A percentile compares a stretch with the other conserved stretches of the same genome.
phyloP scores from a whole-genome alignment of 768 basidiomycete genomes.

The Leucocoprinus leucothites region DNA sequence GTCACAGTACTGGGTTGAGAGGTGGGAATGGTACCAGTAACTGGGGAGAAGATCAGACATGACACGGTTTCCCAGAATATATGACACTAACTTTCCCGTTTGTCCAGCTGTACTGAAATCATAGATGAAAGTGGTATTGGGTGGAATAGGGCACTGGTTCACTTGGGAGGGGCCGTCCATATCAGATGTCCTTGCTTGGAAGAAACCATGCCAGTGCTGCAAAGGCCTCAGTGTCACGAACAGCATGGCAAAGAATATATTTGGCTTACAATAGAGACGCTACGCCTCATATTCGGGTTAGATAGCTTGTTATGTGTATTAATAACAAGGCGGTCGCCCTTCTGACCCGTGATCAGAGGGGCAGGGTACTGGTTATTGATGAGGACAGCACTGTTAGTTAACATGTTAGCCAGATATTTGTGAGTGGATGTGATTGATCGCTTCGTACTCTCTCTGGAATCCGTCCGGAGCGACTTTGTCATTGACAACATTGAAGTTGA shows the following conservation, averaged over 20 bases:
- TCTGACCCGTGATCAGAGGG: constrained; percentile 35
- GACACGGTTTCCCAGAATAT: background rate
- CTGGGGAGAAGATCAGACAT: background rate
- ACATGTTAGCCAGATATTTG: background rate
- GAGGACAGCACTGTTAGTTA: constrained; percentile 26
- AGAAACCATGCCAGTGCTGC: constrained; percentile 17
- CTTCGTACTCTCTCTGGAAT: constrained; percentile 21
- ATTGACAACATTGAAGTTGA: constrained; percentile 30
- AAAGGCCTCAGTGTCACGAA: background rate
- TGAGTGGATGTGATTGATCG: background rate
- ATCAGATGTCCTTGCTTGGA: constrained; percentile 40
- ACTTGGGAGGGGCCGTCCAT: constrained; percentile 38
- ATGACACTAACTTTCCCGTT: constrained; percentile 12
- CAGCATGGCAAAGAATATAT: background rate
- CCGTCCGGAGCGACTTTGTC: constrained; percentile 42
- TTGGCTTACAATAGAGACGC: constrained; percentile 24
- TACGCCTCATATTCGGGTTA: constrained; percentile 31
- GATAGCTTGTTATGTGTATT: constrained; percentile 28
- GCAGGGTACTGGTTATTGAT: constrained; percentile 40
- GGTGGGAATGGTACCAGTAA: constrained; percentile 19
- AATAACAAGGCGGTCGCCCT: constrained; percentile 31
- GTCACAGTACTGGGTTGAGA: constrained; percentile 22
- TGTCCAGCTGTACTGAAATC: constrained; percentile 1
- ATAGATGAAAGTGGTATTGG: constrained; percentile 18
- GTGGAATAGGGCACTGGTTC: constrained; percentile 17